These are phyloP conservation scores for Phytopythium aichiense DNA, from an alignment of 352 stramenopile genomes.

Conservation along the genomic window DNA sequence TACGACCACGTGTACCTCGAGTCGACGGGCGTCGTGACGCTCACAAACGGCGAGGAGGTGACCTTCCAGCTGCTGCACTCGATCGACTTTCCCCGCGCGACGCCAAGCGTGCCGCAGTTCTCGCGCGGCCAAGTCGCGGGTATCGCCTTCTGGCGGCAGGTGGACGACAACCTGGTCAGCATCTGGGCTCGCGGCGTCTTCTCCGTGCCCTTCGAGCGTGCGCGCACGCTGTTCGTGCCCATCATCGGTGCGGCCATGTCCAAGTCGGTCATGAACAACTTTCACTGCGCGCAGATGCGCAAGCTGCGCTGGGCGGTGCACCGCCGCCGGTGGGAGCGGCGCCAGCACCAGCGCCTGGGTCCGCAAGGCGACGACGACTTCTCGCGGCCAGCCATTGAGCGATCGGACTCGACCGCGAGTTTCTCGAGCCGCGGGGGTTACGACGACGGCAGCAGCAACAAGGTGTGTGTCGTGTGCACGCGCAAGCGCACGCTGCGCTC, in stretches of 20 bases:
- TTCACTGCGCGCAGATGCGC: constrained; percentile 24
- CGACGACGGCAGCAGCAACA: not conserved
- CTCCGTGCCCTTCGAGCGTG: constrained; percentile 5
- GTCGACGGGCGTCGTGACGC: constrained; percentile 31
- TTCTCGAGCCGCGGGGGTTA: not conserved
- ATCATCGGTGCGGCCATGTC: constrained; percentile 7
- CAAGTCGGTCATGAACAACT: constrained; percentile 24
- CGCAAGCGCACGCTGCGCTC: constrained; percentile 11
- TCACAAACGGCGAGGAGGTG: constrained; percentile 23
- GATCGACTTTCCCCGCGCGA: constrained; percentile 23
- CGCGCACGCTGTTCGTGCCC: constrained; percentile 4
- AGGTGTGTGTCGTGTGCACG: constrained; percentile 2
- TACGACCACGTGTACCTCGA: constrained; percentile 45
- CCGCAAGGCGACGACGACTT: not conserved
- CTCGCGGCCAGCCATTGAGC: not conserved
- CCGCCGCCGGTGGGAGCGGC: not conserved
- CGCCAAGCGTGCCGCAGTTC: constrained; percentile 18
- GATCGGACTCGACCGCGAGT: constrained; percentile 1
- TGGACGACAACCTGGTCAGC: constrained; percentile 17
- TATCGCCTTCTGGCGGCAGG: constrained; percentile 26
- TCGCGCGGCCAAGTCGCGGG: constrained; percentile 29
- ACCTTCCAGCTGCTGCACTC: constrained; percentile 40
- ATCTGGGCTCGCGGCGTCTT: constrained; percentile 23
- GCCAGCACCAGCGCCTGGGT: not conserved
- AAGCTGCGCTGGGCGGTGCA: constrained; percentile 26